These are phyloP conservation scores for Diaporthe vexans DNA, from an alignment of 2,329 filamentous ascomycete genomes.

Conservation along the genomic window DNA sequence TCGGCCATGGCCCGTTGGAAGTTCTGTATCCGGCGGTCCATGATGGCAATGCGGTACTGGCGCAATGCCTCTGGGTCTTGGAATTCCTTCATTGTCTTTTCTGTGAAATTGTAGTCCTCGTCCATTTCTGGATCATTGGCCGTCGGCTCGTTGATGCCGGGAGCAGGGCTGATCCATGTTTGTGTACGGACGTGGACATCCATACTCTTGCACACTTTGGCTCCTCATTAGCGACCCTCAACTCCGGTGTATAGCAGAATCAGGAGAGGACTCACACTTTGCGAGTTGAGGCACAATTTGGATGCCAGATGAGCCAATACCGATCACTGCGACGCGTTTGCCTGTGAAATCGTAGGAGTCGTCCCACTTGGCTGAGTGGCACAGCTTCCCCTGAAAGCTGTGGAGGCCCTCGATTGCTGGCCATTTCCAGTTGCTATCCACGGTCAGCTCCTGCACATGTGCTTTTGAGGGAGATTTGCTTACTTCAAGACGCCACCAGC, in stretches of 20 bases:
- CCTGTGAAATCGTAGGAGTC: slow-evolving; percentile 33
- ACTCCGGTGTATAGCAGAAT: too few relatives aligned
- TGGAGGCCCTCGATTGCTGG: slow-evolving; percentile 52
- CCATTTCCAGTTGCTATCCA: slow-evolving; percentile 33
- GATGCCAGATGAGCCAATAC: slow-evolving; percentile 49
- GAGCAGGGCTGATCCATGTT: slow-evolving; percentile 12
- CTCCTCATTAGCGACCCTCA: too few relatives aligned
- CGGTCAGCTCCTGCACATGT: background rate
- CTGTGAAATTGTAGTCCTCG: slow-evolving; percentile 46
- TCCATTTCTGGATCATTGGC: slow-evolving; percentile 42
- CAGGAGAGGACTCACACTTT: background rate
- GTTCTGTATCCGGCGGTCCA: slow-evolving; percentile 21
- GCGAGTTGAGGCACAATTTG: slow-evolving; percentile 47
- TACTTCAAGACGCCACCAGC: slow-evolving; percentile 32
- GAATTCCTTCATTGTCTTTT: background rate
- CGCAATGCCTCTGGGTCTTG: background rate
- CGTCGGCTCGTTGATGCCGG: slow-evolving; percentile 5
- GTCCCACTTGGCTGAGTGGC: slow-evolving; percentile 50
- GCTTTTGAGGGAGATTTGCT: background rate
- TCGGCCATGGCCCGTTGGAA: slow-evolving; percentile 45
- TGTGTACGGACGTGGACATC: slow-evolving; percentile 21
- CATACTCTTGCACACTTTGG: slow-evolving; percentile 20
- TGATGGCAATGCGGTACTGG: slow-evolving; percentile 11
- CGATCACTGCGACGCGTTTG: slow-evolving; percentile 47
- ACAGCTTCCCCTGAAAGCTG: slow-evolving; percentile 47